Percentiles rank a stretch among this genome's conserved stretches.
Conservation (phyloP, 768 basidiomycete genomes). For the Termitomyces sp. region DNA sequence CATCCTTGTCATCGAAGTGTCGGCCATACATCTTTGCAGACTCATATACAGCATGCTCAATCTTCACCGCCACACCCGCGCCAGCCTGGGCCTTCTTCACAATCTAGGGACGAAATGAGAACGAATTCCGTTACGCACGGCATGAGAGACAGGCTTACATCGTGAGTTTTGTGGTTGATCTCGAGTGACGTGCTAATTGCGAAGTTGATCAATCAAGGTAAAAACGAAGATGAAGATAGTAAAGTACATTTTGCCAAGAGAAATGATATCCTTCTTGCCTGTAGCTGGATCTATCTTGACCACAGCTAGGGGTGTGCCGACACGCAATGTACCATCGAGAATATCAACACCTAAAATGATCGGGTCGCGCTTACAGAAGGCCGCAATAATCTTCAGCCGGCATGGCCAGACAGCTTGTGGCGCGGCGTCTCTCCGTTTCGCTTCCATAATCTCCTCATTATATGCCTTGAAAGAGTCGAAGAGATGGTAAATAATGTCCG, state of each 20-base stretch:
- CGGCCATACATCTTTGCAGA: slow-evolving; percentile 93
- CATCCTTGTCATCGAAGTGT: slow-evolving; percentile 96
- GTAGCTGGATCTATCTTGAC: slow-evolving; percentile 87
- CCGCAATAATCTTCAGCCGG: slow-evolving; percentile 86
- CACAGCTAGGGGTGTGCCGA: slow-evolving; percentile 94
- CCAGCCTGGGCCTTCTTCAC: slow-evolving; percentile 95
- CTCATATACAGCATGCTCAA: slow-evolving; percentile 95
- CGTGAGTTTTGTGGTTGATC: slow-evolving; percentile 90
- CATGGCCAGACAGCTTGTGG: slow-evolving; percentile 98
- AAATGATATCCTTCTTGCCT: slow-evolving; percentile 85
- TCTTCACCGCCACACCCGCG: slow-evolving; percentile 96
- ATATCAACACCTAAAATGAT: slow-evolving; percentile 98
- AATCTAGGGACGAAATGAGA: slow-evolving; percentile 38
- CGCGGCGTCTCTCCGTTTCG: slow-evolving; percentile 87
- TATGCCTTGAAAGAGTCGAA: slow-evolving; percentile 96
- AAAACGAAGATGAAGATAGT: background rate
- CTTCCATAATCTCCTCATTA: slow-evolving; percentile 86
- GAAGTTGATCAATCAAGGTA: slow-evolving; percentile 6
- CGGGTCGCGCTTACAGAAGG: slow-evolving; percentile 94
- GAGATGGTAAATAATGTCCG: slow-evolving; percentile 97
- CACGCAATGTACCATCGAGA: slow-evolving; percentile 82
- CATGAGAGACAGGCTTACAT: slow-evolving; percentile 39
- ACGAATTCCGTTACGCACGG: background rate
- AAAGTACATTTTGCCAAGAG: slow-evolving; percentile 90
- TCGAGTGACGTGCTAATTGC: slow-evolving; percentile 81